Conservation (phyloP, 164 flowering plant species). For the Chloranthus sessilifolius region DNA sequence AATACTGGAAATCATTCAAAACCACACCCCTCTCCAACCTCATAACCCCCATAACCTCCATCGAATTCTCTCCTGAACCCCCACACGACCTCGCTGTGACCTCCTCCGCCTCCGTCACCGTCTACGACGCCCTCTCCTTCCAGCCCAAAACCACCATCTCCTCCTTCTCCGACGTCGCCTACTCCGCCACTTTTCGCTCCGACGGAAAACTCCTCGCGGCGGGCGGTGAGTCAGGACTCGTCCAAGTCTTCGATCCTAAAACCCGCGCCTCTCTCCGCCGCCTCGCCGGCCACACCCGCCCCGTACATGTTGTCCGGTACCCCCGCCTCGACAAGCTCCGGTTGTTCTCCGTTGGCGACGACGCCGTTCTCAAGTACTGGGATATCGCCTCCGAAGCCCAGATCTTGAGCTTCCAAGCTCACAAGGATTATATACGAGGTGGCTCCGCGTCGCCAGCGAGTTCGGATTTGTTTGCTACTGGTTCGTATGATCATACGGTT, state of each 20-base stretch:
- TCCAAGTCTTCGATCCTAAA: constrained; percentile 60
- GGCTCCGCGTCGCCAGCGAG: constrained; percentile 72
- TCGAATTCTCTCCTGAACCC: constrained; percentile 57
- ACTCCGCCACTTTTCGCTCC: constrained; percentile 61
- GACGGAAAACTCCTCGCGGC: constrained; percentile 89
- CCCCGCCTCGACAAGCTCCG: constrained; percentile 69
- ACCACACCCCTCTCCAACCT: constrained; percentile 35
- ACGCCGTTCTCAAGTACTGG: constrained; percentile 79
- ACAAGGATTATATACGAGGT: constrained; percentile 77
- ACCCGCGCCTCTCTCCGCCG: constrained; percentile 45
- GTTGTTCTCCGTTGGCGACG: constrained; percentile 83
- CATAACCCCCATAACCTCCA: constrained; percentile 46
- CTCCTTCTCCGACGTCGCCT: constrained; percentile 50
- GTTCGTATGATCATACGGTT: constrained; percentile 86
- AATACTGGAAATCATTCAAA: constrained; percentile 85
- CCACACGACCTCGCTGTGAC: constrained; percentile 66
- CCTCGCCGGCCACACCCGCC: constrained; percentile 51
- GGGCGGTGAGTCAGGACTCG: constrained; percentile 55
- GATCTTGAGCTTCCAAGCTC: constrained; percentile 44
- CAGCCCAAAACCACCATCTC: constrained; percentile 34
- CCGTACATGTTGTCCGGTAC: constrained; percentile 54
- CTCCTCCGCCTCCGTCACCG: constrained; percentile 58
- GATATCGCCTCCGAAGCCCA: constrained; percentile 57
- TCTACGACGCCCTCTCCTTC: constrained; percentile 43
- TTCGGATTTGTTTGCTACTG: constrained; percentile 57